Base-by-base conservation (phyloP, 2,329 filamentous ascomycete genomes). In the Neofusicoccum parvum region DNA sequence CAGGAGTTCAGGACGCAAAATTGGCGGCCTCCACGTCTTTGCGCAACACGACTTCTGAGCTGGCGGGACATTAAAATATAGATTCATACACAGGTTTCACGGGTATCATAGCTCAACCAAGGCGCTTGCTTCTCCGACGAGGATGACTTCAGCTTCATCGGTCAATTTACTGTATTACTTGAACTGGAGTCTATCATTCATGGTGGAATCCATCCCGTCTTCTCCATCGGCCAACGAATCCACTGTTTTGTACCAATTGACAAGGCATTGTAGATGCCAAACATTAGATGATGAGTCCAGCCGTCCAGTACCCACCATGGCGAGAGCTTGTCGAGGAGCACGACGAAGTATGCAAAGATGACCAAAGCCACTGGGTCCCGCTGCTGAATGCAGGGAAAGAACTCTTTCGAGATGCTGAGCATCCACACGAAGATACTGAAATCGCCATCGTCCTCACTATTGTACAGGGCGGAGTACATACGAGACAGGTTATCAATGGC, bases 261-360 rank as follows among this genome's bases (percentile, higher is more conserved):
- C 27, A 60, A 37, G 4, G 45, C 41, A 34, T 46, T 15, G 32
- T 46, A 48, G 27, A 60, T 60, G 6, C 56, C 56, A 3, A 15
- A 5, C 20, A 60, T 37, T 9, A 60, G 23, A 20, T 60, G 56
- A 20, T 49, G 43, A 1, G 37, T 17, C 56, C 56, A 60, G 14
- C 56, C 56, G 5, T 60, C 56, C 23, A 60, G 6, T 12, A 60
- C 37, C 53, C 56, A 60, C 45, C 41, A 60, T 11, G 12, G 27
- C 11, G 41, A 60, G 14, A 49, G 41, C 23, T 60, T 37, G 20
- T 53, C 23, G 4, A 63, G 34, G 0, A 63, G 39, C n/a, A 37
- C 60, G 10, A 43, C 45, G 20, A 63, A 63, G 46, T 63, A 63
- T 15, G 60, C 46, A 10, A 63, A 53, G 23, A 63, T 14, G n/a